phyloP scores from a whole-genome alignment of 1,139 yeast genomes.

The Suhomyces panamericanus region DNA sequence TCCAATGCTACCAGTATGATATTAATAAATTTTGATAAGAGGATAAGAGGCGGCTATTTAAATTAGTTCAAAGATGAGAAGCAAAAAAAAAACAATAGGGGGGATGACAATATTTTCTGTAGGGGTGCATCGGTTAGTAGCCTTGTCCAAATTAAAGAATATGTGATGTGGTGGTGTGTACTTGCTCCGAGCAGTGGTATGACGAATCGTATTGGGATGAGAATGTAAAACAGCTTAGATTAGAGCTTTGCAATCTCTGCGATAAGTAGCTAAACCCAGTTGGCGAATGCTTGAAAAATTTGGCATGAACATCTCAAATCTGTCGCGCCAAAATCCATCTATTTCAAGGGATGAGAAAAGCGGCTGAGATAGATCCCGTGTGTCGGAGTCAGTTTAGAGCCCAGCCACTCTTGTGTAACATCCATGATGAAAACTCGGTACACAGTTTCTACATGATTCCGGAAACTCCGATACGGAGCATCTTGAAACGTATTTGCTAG shows the following conservation, averaged over 20 bases:
- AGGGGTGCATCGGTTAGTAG: constrained; percentile 6
- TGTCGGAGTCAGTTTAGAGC: constrained; percentile 4
- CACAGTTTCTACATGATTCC: not conserved
- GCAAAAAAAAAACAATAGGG: constrained; percentile 9
- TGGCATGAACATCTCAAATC: not conserved
- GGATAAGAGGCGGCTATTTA: constrained; percentile 8
- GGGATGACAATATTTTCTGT: constrained; percentile 7
- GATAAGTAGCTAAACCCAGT: too few relatives aligned
- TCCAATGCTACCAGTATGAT: not conserved
- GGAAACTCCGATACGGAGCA: not conserved
- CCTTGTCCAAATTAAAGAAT: not conserved
- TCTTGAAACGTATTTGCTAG: too few relatives aligned
- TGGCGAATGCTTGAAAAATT: not conserved
- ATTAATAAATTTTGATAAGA: not conserved
- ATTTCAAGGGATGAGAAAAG: constrained; percentile 2
- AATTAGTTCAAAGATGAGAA: constrained; percentile 3
- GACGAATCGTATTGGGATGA: not conserved
- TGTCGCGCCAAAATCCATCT: not conserved
- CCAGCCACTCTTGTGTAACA: not conserved
- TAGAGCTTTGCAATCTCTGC: not conserved
- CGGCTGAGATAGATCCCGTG: constrained; percentile 1
- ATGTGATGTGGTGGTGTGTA: constrained; percentile 3
- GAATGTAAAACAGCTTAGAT: not conserved
- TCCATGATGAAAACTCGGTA: not conserved
- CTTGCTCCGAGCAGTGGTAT: constrained; percentile 3